phyloP scores from a whole-genome alignment of 768 basidiomycete genomes.

The Leccinum arenicola region DNA sequence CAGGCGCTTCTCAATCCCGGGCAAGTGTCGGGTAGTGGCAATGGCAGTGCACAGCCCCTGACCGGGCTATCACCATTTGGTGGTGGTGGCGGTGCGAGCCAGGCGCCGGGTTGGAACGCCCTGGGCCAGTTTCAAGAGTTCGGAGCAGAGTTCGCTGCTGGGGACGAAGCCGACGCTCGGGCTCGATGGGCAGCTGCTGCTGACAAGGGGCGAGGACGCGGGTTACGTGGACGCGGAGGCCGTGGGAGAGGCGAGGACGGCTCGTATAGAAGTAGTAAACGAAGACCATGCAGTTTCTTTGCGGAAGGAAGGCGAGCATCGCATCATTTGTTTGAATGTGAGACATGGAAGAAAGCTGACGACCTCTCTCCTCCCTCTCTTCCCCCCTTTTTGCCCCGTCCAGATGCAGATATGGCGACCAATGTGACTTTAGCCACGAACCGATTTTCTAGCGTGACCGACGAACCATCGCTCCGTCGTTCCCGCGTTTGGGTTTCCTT shows the following conservation, averaged over 20 bases:
- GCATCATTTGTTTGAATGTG: constrained; percentile 34
- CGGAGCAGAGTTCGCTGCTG: constrained; percentile 46
- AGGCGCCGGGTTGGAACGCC: constrained; percentile 36
- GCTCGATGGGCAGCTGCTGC: constrained; percentile 41
- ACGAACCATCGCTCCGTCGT: background rate
- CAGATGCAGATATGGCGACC: constrained; percentile 87
- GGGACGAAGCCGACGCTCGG: constrained; percentile 42
- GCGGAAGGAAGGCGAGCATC: constrained; percentile 89
- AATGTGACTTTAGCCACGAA: constrained; percentile 82
- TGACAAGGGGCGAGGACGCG: constrained; percentile 51
- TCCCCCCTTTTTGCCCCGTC: background rate
- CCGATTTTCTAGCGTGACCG: constrained; percentile 29
- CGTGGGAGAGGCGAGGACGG: constrained; percentile 54
- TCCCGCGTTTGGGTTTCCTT: background rate
- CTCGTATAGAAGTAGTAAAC: constrained; percentile 76
- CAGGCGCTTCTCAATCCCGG: constrained; percentile 32
- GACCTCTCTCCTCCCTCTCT: background rate
- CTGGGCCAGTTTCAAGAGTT: constrained; percentile 43
- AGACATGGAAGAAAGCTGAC: constrained; percentile 35
- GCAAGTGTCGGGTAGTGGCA: constrained; percentile 27
- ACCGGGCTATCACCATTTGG: constrained; percentile 29
- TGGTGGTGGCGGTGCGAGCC: constrained; percentile 34
- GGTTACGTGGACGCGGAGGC: constrained; percentile 57
- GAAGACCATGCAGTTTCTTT: constrained; percentile 89
- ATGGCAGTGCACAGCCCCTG: constrained; percentile 28